Percentiles rank a stretch among this genome's conserved stretches.
phyloP scores from a whole-genome alignment of 352 stramenopile species.

The Aphanomyces astaci region DNA sequence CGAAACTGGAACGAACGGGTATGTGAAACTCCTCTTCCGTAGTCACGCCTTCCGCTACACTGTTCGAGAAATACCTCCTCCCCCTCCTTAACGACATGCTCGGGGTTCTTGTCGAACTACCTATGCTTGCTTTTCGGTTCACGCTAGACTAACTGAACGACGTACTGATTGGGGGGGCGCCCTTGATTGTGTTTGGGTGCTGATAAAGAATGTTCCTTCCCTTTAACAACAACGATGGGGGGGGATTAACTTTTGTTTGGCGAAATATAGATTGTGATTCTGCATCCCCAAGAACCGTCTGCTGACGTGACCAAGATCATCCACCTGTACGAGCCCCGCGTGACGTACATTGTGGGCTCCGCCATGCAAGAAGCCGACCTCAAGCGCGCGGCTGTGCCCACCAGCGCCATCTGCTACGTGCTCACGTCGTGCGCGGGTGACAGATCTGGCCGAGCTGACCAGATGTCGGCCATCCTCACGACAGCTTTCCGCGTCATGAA shows the following conservation, averaged over 20 bases:
- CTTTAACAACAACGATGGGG: no score
- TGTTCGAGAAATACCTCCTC: no score
- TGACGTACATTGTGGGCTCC: conserved; percentile 77
- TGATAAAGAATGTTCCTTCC: no score
- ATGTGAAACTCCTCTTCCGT: neutral
- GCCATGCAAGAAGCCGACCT: conserved; percentile 75
- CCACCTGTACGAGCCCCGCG: conserved; percentile 63
- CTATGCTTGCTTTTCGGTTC: no score
- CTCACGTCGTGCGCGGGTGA: conserved; percentile 21
- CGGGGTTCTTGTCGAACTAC: no score
- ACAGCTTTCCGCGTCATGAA: conserved; percentile 66
- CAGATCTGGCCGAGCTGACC: conserved; percentile 14
- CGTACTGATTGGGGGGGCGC: no score
- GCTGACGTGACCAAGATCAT: conserved; percentile 68
- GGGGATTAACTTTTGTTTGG: neutral
- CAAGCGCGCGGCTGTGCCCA: conserved; percentile 41
- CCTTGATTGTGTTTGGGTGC: no score
- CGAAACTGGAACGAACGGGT: conserved; percentile 67
- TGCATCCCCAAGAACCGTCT: conserved; percentile 51
- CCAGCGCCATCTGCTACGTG: conserved; percentile 56
- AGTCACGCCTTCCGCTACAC: neutral
- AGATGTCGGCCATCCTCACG: conserved; percentile 42
- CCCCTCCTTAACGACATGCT: no score
- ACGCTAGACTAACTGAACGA: no score
- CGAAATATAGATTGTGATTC: conserved; percentile 59